These are phyloP conservation scores for Persicaria maculosa DNA, from an alignment of 148 eudicot species.

Conservation along the genomic window DNA sequence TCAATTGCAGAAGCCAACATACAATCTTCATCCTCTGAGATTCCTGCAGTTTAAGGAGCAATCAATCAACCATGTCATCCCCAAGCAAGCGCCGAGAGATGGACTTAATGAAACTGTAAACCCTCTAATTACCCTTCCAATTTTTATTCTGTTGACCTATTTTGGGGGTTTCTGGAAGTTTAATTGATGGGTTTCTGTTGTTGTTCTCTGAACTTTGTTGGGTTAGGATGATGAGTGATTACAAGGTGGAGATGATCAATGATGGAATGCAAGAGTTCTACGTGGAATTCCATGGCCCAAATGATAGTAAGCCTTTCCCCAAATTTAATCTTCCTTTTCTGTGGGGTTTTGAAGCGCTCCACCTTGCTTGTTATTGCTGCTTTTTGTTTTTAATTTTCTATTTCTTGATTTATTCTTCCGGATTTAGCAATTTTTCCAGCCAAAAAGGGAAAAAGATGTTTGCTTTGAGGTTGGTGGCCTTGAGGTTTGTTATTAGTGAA, in stretches of 20 bases:
- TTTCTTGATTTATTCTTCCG: neutral
- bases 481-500: neutral
- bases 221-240: conserved; percentile 94
- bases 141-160: conserved; percentile 1
- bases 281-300: conserved; percentile 87
- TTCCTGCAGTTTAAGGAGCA: neutral
- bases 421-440: conserved; percentile 1
- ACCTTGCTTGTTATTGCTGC: neutral
- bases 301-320: conserved; percentile 48
- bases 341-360: neutral
- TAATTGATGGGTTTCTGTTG: neutral
- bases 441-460: neutral
- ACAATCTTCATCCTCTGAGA: conserved; percentile 1
- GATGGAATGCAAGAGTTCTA: conserved; percentile 91
- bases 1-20: neutral
- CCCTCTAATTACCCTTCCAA: conserved; percentile 14
- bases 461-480: neutral
- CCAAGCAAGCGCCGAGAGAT: conserved; percentile 93
- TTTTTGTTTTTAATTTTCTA: neutral
- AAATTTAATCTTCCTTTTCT: neutral
- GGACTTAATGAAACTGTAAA: conserved; percentile 95
- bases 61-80: conserved; percentile 64
- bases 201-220: conserved; percentile 9
- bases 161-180: neutral
- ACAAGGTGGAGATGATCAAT: conserved; percentile 93